A percentile compares a stretch with the other conserved stretches of the same genome.
These are phyloP conservation scores for Passiflora organensis DNA, from an alignment of 345 rosid species.

Conservation along the genomic window DNA sequence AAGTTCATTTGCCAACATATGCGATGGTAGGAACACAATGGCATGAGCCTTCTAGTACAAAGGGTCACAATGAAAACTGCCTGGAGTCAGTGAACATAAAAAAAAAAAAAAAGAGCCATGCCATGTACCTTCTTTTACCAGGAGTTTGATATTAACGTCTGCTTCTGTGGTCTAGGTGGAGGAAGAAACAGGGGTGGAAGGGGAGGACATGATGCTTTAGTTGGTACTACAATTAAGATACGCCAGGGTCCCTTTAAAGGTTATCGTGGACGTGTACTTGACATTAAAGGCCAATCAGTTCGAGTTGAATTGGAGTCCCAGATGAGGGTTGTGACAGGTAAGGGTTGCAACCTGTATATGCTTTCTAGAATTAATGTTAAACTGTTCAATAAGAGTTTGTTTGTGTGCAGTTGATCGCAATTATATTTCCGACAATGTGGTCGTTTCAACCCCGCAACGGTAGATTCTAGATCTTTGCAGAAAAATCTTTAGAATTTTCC, in stretches of 20 bases:
- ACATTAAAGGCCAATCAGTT: conserved; percentile 68
- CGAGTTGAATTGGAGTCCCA: conserved; percentile 89
- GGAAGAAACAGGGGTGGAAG: conserved; percentile 88
- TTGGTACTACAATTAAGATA: conserved; percentile 76
- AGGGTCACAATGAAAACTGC: too few relatives aligned
- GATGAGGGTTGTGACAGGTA: conserved; percentile 90
- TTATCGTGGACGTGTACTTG: conserved; percentile 82
- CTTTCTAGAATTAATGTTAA: conserved; percentile 10
- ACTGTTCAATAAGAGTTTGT: conserved; percentile 14
- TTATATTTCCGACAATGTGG: conserved; percentile 72
- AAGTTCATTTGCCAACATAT: too few relatives aligned
- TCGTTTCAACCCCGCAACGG: conserved; percentile 66
- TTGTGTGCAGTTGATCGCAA: conserved; percentile 67
- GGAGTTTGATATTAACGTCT: conserved; percentile 7
- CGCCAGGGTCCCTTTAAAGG: conserved; percentile 84
- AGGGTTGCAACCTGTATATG: conserved; percentile 20
- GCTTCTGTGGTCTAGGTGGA: conserved; percentile 48
- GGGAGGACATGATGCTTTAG: conserved; percentile 67
- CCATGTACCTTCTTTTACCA: conserved; percentile 1
- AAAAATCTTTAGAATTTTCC: conserved; percentile 6
- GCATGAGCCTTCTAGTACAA: too few relatives aligned
- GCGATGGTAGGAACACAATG: too few relatives aligned
- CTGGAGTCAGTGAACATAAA: too few relatives aligned
- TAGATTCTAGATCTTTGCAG: conserved; percentile 19
- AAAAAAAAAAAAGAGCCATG: not conserved